Evolutionary conservation across 2,329 filamentous ascomycete genomes (phyloP), one percentile per base, ranked within the genome.

Genomic region (Penicillium sp.): DNA sequence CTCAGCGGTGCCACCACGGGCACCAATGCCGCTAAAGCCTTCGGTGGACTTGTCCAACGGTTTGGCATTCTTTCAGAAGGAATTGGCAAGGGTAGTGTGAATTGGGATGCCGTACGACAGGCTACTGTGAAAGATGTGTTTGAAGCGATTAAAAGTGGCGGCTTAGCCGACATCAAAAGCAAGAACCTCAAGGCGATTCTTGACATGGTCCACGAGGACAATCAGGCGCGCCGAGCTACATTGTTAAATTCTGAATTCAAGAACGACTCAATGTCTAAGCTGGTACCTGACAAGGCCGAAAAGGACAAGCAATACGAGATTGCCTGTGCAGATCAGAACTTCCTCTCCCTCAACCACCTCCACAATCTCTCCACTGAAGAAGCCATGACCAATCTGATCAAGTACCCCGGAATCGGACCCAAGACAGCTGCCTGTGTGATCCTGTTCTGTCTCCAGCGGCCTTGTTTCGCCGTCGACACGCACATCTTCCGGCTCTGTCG

Each of bases 171-270:
- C n/a, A 78, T 80, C 16, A 94, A 92, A 72, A 86, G 84, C 56
- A 86, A 82, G 50, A 80, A 87, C 61, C 90, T 95, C 66, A 91
- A 92, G 69, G 73, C 75, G 16, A 90, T 90, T 35, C 77, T 95
- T 9, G 83, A 90, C 49, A 84, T 86, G 72, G 87, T 91, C 0
- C 85, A 88, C 66, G 76, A 84, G 42, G 85, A 90, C 62, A 90
- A 90, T 36, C 78, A 83, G 62, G 73, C 75, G n/a, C 80, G 84
- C 11, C 79, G 77, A 19, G 73, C 81, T 19, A 79, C 78, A 0
- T 77, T 86, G 22, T 45, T 77, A 1, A 67, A 73, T 19, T 75
- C 75, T 0, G 69, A 75, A 7, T 72, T 83, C 5, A 73, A 80
- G 41, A 75, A 76, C 3, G 16, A 53, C 53, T 33, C 25, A 19